Conservation (phyloP, 1,284 basidiomycete species). For the Cystobasidiaceae sp. region DNA sequence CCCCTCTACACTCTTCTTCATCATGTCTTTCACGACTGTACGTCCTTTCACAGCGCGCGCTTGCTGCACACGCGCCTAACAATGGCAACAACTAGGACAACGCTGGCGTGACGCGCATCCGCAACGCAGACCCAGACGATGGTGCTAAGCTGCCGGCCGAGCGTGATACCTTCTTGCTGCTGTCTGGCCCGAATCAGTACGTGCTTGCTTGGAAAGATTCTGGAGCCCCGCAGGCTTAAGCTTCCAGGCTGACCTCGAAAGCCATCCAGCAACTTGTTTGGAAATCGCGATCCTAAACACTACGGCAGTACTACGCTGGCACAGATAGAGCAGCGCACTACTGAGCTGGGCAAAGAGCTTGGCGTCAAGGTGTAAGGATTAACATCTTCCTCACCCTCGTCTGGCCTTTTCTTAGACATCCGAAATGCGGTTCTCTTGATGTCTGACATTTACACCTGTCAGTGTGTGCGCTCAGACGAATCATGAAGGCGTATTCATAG, state of each 20-base stretch:
- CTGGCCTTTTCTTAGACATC: too few relatives aligned
- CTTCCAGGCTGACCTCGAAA: too few relatives aligned
- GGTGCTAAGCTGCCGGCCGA: constrained; percentile 26
- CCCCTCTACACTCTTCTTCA: neutral
- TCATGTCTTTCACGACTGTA: constrained; percentile 16
- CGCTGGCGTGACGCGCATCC: constrained; percentile 36
- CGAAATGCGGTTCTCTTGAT: too few relatives aligned
- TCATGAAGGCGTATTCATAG: constrained; percentile 36
- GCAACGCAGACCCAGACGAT: constrained; percentile 37
- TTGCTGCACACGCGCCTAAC: neutral
- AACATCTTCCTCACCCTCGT: too few relatives aligned
- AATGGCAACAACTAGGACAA: constrained; percentile 24
- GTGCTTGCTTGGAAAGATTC: too few relatives aligned
- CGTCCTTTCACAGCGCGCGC: neutral
- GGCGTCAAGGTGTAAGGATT: constrained; percentile 33
- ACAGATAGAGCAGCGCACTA: constrained; percentile 35
- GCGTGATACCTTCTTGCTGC: constrained; percentile 37
- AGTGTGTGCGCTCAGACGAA: constrained; percentile 38
- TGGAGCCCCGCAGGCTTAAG: too few relatives aligned
- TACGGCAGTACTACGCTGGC: constrained; percentile 39
- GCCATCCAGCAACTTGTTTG: constrained; percentile 34
- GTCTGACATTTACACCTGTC: neutral
- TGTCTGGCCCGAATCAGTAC: constrained; percentile 38
- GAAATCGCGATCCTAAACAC: constrained; percentile 35
- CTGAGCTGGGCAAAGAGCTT: constrained; percentile 32